Evolutionary conservation across 176 grass and related monocot species (phyloP), one percentile per base, ranked within the genome.

Genomic region (Oryza australiensis): DNA sequence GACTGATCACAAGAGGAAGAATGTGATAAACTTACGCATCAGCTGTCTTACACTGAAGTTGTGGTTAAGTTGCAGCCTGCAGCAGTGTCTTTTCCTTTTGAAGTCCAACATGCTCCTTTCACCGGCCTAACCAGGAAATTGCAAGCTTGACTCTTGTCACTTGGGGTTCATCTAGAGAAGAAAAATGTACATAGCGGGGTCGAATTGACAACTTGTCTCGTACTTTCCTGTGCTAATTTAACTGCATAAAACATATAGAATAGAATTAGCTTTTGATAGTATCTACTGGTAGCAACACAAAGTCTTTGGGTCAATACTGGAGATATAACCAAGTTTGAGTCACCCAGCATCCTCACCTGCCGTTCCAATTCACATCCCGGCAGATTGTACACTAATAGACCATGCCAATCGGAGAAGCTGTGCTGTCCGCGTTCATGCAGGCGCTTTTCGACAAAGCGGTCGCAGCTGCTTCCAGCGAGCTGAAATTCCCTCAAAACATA

Each of bases 361-460:
- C 5, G 1, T 66, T 41, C 71, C 14, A 57, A 73, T 75, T 80
- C 69, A 12, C 76, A 64, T 63, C n/a, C 69, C 48, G 23, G 38
- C 37, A 74, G 38, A 75, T 28, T 75, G 32, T 38, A 74, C 22
- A 48, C 62, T 62, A 40, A 86, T 62, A 83, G 45, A 85, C 12
- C 53, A 90, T 80, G 88, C 26, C 78, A 65, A 66, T 90, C 4
- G 91, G 34, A 77, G 81, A 84, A 77, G 82, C 85, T 65, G 79
- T 97, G 23, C 24, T 97, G 9, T 91, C 89, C 62, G 82, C 88
- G 72, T 91, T 97, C 81, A 88, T 90, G 78, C 94, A 97, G 40
- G 84, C 65, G 28, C 89, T 97, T 37, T 90, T 94, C 49, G 79
- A 97, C 1, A 97, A 91, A 73, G 74, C 91, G 70, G 65, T 90